These are phyloP conservation scores for Kluyveromyces aestuarii DNA, from an alignment of 805 yeast genomes.

Conservation along the genomic window DNA sequence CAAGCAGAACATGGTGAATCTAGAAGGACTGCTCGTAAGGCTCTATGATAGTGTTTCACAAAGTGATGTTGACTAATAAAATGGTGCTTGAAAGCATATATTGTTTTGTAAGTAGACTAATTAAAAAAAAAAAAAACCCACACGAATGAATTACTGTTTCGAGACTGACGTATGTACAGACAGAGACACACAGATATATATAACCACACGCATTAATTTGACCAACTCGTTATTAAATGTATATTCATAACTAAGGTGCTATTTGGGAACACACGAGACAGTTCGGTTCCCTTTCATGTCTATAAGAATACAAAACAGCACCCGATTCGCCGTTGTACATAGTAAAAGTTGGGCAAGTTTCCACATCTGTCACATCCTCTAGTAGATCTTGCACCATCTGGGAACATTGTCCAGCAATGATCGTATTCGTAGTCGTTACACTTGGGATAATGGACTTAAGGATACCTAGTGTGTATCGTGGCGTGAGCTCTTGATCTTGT, in stretches of 20 bases:
- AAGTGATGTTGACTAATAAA: background rate
- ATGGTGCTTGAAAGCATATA: too few species aligned
- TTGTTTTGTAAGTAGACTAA: too few species aligned
- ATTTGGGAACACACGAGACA: conserved; percentile 59
- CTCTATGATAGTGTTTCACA: background rate
- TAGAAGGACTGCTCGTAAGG: background rate
- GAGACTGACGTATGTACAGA: too few species aligned
- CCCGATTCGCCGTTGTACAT: conserved; percentile 81
- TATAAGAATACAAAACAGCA: conserved; percentile 63
- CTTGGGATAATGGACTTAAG: conserved; percentile 90
- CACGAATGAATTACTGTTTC: too few species aligned
- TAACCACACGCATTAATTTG: too few species aligned
- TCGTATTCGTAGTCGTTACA: conserved; percentile 87
- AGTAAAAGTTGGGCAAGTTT: conserved; percentile 66
- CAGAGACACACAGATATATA: too few species aligned
- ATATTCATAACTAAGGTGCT: too few species aligned
- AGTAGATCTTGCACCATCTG: conserved; percentile 77
- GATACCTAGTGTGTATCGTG: conserved; percentile 69
- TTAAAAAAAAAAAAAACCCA: too few species aligned
- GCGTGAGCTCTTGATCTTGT: conserved; percentile 54
- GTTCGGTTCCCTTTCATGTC: conserved; percentile 46
- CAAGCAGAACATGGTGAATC: background rate
- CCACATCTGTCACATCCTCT: conserved; percentile 48
- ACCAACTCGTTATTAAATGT: too few species aligned
- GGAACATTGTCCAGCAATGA: conserved; percentile 82